Evolutionary conservation across 176 grass and related monocot genomes (phyloP).

Genomic region (Lolium perenne): DNA sequence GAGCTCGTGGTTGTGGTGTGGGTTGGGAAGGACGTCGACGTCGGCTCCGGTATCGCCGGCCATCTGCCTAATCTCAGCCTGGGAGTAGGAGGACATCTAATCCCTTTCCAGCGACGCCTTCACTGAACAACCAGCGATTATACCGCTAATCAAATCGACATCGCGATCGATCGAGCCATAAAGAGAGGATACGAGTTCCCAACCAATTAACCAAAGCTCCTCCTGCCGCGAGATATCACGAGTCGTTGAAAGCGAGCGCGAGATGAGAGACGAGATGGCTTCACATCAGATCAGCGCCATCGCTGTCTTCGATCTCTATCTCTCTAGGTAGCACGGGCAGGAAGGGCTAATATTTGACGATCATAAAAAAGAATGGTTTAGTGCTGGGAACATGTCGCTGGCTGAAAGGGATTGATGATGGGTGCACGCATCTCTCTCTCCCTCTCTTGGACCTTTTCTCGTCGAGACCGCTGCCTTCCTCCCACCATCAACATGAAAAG

Average conservation of each 20-base stretch:
- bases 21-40: too few species aligned
- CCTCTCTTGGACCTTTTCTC: not conserved
- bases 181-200: not conserved
- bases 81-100: too few species aligned
- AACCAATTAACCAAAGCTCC: not conserved
- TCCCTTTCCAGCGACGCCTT: not conserved
- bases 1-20: too few species aligned
- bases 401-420: conserved; percentile 31
- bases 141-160: conserved; percentile 3
- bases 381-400: conserved; percentile 22
- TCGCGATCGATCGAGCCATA: conserved; percentile 14
- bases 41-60: too few species aligned
- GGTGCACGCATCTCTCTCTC: conserved; percentile 2
- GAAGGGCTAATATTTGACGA: not conserved
- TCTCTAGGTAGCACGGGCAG: conserved; percentile 14
- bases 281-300: conserved; percentile 33
- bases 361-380: not conserved
- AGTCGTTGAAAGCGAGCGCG: not conserved
- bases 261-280: conserved; percentile 17
- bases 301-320: conserved; percentile 22
- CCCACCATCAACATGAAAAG: not conserved
- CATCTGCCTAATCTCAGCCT: too few species aligned
- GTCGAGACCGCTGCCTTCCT: not conserved
- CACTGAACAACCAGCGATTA: not conserved
- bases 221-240: not conserved